These are phyloP conservation scores for Pseudogymnoascus sp. DNA, from an alignment of 2,329 filamentous ascomycete genomes.

Conservation along the genomic window DNA sequence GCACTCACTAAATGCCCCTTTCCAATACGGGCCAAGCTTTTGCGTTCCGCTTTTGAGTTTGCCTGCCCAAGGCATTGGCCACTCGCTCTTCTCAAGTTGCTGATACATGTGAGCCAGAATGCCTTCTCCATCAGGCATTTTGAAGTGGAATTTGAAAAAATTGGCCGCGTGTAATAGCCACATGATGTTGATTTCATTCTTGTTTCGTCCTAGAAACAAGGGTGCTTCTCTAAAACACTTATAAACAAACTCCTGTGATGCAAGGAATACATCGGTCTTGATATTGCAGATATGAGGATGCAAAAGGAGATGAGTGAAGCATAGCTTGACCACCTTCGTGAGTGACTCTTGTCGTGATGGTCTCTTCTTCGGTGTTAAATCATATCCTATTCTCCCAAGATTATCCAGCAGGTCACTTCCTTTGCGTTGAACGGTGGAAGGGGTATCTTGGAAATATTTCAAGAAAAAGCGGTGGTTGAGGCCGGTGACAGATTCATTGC, in stretches of 20 bases:
- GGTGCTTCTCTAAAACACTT: conserved; percentile 25
- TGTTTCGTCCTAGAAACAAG: conserved; percentile 33
- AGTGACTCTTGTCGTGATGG: conserved; percentile 3
- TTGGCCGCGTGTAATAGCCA: conserved; percentile 40
- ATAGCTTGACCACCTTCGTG: conserved; percentile 22
- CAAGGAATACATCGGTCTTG: conserved; percentile 28
- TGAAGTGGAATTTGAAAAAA: conserved; percentile 45
- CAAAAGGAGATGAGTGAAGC: conserved; percentile 19
- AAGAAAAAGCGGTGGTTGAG: neutral
- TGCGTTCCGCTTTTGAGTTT: conserved; percentile 28
- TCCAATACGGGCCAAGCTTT: conserved; percentile 37
- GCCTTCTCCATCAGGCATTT: conserved; percentile 27
- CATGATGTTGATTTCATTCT: conserved; percentile 33
- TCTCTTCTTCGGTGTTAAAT: neutral
- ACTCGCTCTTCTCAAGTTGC: conserved; percentile 29
- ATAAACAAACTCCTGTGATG: conserved; percentile 39
- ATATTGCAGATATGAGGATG: conserved; percentile 21
- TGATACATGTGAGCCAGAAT: conserved; percentile 30
- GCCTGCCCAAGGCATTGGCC: conserved; percentile 35
- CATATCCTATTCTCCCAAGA: neutral
- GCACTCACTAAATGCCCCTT: conserved; percentile 37
- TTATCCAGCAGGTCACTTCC: neutral
- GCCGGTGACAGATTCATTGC: neutral
- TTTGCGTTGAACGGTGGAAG: neutral
- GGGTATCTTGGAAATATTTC: neutral